These are phyloP conservation scores for Darksidea phi DNA, from an alignment of 495 filamentous ascomycete species.

Conservation along the genomic window DNA sequence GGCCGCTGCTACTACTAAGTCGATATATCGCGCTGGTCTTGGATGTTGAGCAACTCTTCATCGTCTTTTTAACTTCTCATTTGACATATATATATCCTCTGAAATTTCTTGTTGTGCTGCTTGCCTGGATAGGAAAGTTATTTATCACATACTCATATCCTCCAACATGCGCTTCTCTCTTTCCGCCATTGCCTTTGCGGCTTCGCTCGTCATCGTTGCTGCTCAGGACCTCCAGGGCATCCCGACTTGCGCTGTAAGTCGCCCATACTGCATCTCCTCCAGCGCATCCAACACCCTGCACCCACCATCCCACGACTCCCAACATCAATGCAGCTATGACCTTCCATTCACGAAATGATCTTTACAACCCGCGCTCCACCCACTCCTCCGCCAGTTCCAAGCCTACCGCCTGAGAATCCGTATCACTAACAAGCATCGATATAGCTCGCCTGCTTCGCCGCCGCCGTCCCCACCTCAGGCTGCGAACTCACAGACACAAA, in stretches of 20 bases:
- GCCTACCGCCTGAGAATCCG: background rate
- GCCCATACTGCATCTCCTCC: no score
- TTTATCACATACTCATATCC: no score
- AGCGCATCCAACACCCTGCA: background rate
- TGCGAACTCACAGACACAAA: constrained; percentile 35
- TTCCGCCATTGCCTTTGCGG: constrained; percentile 19
- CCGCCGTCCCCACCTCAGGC: constrained; percentile 33
- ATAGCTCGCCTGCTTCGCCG: constrained; percentile 37
- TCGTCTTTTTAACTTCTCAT: no score
- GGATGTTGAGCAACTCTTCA: no score
- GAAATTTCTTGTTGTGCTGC: no score
- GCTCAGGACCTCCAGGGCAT: constrained; percentile 20
- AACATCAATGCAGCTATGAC: no score
- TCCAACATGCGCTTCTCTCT: constrained; percentile 31
- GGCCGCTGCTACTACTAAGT: no score
- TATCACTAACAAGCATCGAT: background rate
- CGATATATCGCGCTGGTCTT: no score
- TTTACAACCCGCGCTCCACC: background rate
- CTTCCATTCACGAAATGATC: no score
- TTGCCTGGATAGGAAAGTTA: no score
- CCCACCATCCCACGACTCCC: no score
- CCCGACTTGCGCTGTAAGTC: constrained; percentile 33
- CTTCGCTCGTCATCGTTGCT: constrained; percentile 10
- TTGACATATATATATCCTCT: no score
- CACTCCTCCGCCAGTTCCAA: background rate